These are phyloP conservation scores for Fusarium zealandicum DNA, from an alignment of 2,329 filamentous ascomycete genomes.

Conservation along the genomic window DNA sequence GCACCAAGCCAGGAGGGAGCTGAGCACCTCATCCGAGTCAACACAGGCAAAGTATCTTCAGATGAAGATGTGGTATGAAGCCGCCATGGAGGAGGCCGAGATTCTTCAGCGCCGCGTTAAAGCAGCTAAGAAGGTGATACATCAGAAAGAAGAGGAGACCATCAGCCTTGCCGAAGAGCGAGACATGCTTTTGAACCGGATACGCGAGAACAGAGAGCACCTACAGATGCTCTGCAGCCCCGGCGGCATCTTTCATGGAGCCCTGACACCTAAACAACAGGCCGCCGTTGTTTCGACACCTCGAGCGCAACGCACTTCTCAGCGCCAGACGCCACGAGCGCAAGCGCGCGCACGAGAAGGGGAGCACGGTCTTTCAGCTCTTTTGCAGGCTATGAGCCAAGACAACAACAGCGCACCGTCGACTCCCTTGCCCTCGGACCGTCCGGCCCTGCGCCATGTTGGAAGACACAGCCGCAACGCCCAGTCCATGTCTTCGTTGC, in stretches of 20 bases:
- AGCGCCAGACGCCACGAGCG: slow-evolving; percentile 59
- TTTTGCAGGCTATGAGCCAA: slow-evolving; percentile 82
- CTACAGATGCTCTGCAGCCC: slow-evolving; percentile 81
- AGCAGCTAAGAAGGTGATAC: slow-evolving; percentile 79
- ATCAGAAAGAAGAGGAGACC: slow-evolving; percentile 78
- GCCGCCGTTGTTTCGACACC: slow-evolving; percentile 49
- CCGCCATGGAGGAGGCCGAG: slow-evolving; percentile 70
- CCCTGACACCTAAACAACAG: slow-evolving; percentile 65
- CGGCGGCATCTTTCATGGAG: slow-evolving; percentile 69
- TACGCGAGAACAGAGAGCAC: slow-evolving; percentile 88
- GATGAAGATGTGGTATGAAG: slow-evolving; percentile 71
- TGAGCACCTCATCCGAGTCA: slow-evolving; percentile 60
- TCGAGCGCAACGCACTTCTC: slow-evolving; percentile 55
- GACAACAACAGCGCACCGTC: slow-evolving; percentile 75
- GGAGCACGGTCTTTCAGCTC: slow-evolving; percentile 75
- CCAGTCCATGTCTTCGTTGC: slow-evolving; percentile 85
- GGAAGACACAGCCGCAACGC: slow-evolving; percentile 75
- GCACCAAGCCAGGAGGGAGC: slow-evolving; percentile 64
- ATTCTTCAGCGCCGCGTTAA: slow-evolving; percentile 70
- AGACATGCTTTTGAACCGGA: slow-evolving; percentile 78
- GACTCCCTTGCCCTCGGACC: slow-evolving; percentile 64
- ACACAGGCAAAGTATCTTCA: slow-evolving; percentile 64
- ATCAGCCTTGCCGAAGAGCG: slow-evolving; percentile 77
- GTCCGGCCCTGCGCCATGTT: slow-evolving; percentile 55
- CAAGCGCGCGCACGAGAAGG: slow-evolving; percentile 56